These are phyloP conservation scores for Coemansia sp. DNA, from an alignment of 192 early-diverging fungal genomes.

Conservation along the genomic window DNA sequence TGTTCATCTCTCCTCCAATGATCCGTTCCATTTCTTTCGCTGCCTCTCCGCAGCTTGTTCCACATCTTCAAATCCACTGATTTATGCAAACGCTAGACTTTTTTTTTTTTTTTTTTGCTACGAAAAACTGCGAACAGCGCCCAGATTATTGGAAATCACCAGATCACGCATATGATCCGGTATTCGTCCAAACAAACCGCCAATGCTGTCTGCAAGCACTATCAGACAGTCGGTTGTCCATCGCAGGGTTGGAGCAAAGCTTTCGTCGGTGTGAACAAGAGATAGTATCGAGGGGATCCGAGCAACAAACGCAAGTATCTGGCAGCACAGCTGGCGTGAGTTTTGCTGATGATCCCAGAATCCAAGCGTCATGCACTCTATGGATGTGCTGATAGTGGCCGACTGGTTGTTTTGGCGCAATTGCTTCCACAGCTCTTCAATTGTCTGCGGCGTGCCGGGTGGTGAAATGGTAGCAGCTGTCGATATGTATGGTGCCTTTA, in stretches of 20 bases:
- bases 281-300: neutral
- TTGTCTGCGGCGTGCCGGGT: neutral
- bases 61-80: neutral
- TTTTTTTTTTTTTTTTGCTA: neutral
- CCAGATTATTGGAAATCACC: neutral
- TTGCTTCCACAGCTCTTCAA: neutral
- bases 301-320: neutral
- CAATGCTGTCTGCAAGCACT: neutral
- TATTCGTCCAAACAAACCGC: neutral
- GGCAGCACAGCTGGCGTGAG: neutral
- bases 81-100: too few species aligned
- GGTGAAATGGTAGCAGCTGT: neutral
- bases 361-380: neutral
- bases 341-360: constrained; percentile 6
- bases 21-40: too few species aligned
- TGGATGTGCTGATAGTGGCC: neutral
- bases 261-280: neutral
- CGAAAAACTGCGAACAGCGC: neutral
- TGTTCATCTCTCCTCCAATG: too few species aligned
- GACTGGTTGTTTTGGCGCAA: neutral
- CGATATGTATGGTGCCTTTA: neutral
- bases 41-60: neutral
- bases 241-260: neutral
- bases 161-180: constrained; percentile 1
- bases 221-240: neutral